A percentile compares a stretch with the other conserved stretches of the same genome.
phyloP scores from a whole-genome alignment of 768 basidiomycete species.

The Lactifluus rugatus region DNA sequence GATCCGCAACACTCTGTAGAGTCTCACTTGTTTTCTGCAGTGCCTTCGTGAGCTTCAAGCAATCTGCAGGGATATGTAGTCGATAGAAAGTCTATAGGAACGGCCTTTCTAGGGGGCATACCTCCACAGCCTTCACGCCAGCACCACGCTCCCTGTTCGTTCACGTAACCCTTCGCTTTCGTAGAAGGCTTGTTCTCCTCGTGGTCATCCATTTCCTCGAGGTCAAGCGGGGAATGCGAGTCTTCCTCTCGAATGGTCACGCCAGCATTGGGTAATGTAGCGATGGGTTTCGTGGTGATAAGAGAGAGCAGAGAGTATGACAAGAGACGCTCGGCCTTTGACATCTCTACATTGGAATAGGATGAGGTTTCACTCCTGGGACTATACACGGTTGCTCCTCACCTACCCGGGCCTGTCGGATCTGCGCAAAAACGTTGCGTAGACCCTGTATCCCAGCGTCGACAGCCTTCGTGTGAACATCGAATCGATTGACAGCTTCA shows the following conservation, averaged over 20 bases:
- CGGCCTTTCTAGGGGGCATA: slow-evolving; percentile 23
- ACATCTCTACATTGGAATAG: slow-evolving; percentile 48
- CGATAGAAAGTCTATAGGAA: background rate
- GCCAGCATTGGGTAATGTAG: slow-evolving; percentile 38
- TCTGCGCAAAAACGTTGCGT: slow-evolving; percentile 48
- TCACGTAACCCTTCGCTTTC: slow-evolving; percentile 48
- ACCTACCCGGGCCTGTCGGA: slow-evolving; percentile 65
- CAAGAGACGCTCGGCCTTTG: slow-evolving; percentile 61
- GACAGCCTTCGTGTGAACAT: slow-evolving; percentile 52
- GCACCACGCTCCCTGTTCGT: slow-evolving; percentile 74
- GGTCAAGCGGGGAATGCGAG: slow-evolving; percentile 38
- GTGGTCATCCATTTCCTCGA: slow-evolving; percentile 27
- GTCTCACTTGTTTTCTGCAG: slow-evolving; percentile 68
- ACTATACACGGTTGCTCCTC: slow-evolving; percentile 16
- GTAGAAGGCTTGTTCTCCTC: slow-evolving; percentile 14
- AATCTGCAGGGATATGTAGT: slow-evolving; percentile 36
- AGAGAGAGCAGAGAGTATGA: slow-evolving; percentile 67
- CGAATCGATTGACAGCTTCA: slow-evolving; percentile 51
- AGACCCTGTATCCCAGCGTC: slow-evolving; percentile 61
- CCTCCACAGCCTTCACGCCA: slow-evolving; percentile 74
- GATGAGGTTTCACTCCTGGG: background rate
- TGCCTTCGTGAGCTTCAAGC: slow-evolving; percentile 68
- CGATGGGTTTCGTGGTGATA: slow-evolving; percentile 58
- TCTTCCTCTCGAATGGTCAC: slow-evolving; percentile 12
- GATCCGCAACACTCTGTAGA: slow-evolving; percentile 62